phyloP scores from a whole-genome alignment of 2,329 filamentous ascomycete genomes.

The Cadophora sp. region DNA sequence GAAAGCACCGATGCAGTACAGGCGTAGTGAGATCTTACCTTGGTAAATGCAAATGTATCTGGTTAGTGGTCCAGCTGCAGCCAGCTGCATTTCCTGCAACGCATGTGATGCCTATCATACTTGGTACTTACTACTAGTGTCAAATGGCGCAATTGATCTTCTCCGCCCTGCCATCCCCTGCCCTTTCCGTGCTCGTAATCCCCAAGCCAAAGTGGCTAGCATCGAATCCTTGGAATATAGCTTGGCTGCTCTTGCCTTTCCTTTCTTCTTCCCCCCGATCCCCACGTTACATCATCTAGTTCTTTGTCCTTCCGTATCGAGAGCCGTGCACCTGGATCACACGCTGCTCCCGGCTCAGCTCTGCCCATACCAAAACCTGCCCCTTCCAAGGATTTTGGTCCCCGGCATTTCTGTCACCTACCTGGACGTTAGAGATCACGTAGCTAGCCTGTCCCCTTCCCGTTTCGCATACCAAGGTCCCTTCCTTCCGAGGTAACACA shows the following conservation, averaged over 20 bases:
- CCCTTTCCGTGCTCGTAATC: background rate
- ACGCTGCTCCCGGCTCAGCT: background rate
- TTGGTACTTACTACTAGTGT: no score
- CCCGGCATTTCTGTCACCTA: background rate
- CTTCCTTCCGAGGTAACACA: constrained; percentile 3
- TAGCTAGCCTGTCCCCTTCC: background rate
- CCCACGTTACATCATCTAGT: constrained; percentile 9
- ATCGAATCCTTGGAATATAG: constrained; percentile 1
- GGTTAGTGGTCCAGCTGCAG: background rate
- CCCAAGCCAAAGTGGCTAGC: background rate
- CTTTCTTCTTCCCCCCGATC: background rate
- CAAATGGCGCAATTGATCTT: constrained; percentile 6
- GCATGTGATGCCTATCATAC: constrained; percentile 19
- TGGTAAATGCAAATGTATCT: no score
- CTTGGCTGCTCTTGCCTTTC: background rate
- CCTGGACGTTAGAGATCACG: constrained; percentile 10
- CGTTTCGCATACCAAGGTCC: background rate
- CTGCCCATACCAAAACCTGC: background rate
- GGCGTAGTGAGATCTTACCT: no score
- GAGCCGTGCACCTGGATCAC: background rate
- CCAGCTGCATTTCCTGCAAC: background rate
- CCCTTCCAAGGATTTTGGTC: constrained; percentile 5
- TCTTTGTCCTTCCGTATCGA: background rate
- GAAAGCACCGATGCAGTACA: background rate
- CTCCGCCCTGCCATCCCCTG: background rate